Evolutionary conservation across 352 stramenopile genomes (phyloP).

Genomic region (Pythium sp.): DNA sequence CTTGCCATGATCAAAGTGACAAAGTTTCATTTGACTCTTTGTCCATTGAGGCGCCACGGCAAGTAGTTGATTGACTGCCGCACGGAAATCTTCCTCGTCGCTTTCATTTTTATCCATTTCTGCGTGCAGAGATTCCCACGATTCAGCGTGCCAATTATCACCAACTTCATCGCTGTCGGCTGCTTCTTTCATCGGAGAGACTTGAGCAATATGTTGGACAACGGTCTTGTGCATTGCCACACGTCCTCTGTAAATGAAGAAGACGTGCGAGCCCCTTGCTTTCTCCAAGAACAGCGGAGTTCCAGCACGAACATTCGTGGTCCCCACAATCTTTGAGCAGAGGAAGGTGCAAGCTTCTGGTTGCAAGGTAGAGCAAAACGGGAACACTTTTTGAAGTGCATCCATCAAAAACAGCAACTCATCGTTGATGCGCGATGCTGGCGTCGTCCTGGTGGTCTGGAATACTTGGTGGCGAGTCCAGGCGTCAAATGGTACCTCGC

Average conservation of each 20-base stretch:
- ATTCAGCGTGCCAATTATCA: not conserved
- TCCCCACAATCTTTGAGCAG: constrained; percentile 27
- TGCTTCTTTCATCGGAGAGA: not conserved
- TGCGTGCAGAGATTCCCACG: constrained; percentile 6
- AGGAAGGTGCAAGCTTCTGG: constrained; percentile 37
- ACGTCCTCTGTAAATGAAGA: constrained; percentile 26
- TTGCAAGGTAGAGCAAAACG: constrained; percentile 34
- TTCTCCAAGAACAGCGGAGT: constrained; percentile 36
- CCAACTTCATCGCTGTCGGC: not conserved
- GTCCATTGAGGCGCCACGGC: constrained; percentile 1
- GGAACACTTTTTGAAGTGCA: constrained; percentile 39
- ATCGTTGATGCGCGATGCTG: constrained; percentile 24
- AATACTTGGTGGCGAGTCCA: constrained; percentile 26
- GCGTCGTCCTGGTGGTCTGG: constrained; percentile 20
- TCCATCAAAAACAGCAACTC: constrained; percentile 46
- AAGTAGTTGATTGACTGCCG: not conserved
- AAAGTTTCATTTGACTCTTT: constrained; percentile 14
- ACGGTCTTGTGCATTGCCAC: constrained; percentile 29
- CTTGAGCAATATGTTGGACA: constrained; percentile 11
- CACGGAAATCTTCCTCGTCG: not conserved
- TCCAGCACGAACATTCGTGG: constrained; percentile 19
- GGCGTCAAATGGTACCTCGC: constrained; percentile 15
- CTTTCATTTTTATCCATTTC: not conserved
- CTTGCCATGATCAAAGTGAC: not conserved
- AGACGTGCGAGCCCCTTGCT: constrained; percentile 17